A percentile compares a stretch with the other conserved stretches of the same genome.
Conservation (phyloP, 106 monocot species). For the Allium fistulosum region DNA sequence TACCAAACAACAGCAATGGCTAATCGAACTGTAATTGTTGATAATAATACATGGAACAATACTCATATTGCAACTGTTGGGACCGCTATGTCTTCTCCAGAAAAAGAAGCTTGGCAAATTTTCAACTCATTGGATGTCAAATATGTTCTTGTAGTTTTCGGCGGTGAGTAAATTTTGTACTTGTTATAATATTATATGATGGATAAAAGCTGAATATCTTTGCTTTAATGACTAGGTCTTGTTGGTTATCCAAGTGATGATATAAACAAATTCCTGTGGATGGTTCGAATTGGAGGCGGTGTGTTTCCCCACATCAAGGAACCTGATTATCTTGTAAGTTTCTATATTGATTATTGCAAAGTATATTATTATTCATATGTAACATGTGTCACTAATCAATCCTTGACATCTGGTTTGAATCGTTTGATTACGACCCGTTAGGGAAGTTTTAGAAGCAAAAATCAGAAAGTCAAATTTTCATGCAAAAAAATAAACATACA, state of each 20-base stretch:
- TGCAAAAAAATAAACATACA: too few species aligned
- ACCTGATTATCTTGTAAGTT: conserved; percentile 97
- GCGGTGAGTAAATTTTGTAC: conserved; percentile 30
- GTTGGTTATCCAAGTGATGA: conserved; percentile 99
- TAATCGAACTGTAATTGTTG: conserved; percentile 95
- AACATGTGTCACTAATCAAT: too few species aligned
- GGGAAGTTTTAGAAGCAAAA: too few species aligned
- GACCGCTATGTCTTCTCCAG: conserved; percentile 98
- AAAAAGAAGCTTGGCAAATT: conserved; percentile 94
- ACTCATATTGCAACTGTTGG: conserved; percentile 99
- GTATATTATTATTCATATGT: too few species aligned
- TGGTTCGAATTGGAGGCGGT: conserved; percentile 99
- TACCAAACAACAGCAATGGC: conserved; percentile 99
- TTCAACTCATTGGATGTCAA: conserved; percentile 93
- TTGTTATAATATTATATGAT: neutral
- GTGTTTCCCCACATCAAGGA: conserved; percentile 99
- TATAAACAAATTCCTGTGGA: conserved; percentile 98
- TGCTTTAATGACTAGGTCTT: conserved; percentile 52
- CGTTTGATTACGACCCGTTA: too few species aligned
- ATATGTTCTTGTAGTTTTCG: conserved; percentile 99
- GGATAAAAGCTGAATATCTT: neutral
- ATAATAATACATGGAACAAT: conserved; percentile 99
- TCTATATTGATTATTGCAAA: neutral
- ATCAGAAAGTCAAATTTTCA: too few species aligned
- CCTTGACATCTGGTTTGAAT: too few species aligned